Base-by-base conservation (phyloP, 768 basidiomycete genomes). In the Psilocybe sp. region DNA sequence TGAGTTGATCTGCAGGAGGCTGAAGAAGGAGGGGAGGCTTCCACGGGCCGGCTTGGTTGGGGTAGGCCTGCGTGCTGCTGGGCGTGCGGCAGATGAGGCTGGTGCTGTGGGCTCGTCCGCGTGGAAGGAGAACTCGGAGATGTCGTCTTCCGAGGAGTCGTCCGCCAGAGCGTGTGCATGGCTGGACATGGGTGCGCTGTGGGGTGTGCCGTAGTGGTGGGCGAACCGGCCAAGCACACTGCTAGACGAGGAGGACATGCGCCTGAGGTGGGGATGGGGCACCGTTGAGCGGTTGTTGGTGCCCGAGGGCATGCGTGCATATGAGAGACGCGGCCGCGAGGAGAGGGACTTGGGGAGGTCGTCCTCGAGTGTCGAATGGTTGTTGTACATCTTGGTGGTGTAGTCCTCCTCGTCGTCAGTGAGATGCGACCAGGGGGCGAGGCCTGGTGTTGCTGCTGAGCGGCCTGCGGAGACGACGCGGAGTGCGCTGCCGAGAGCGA, bases 11-110 rank as follows among this genome's bases (percentile, higher is more conserved):
- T 82, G 79, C 35, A 90, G 75, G 50, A 88, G 74, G 41, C 85
- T 87, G 64, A 90, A 90, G 66, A 82, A 87, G 15, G 85, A 79
- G 16, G 87, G 87, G 23, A 90, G 77, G 63, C 82, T 85, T 40
- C 82, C 81, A 63, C 87, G 85, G 64, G 73, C 51, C 72, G 75
- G 68, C 73, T 80, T 49, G 73, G 46, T 63, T 70, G 76, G 54
- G 70, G 53, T 58, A 65, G 54, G 31, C 39, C 47, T 57, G 62
- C 28, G 38, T 52, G 41, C 58, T 44, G 53, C 62, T 65, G 35
- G 58, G 48, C 53, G 57, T 59, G 41, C 45, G 19, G 47, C 66
- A 66, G 44, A 46, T 50, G 46, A 74, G 71, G 51, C 62, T 57
- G 23, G 59, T 55, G 47, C 70, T 65, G 44, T 67, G 61, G 35